phyloP scores from a whole-genome alignment of 2,329 filamentous ascomycete genomes.

The Ceratocystis smalleyi region DNA sequence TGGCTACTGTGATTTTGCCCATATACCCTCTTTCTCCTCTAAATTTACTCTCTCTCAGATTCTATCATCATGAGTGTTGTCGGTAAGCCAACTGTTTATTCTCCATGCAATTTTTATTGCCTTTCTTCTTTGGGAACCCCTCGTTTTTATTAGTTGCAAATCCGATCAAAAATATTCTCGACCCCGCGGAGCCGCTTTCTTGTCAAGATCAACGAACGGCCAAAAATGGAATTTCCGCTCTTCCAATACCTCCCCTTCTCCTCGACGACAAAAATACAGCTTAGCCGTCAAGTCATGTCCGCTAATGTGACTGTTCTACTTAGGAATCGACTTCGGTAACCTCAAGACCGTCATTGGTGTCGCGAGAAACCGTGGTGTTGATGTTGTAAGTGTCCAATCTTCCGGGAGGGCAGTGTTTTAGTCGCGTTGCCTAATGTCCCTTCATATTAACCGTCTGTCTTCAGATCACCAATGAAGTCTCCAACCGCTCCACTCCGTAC shows the following conservation, averaged over 20 bases:
- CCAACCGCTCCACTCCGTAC: slow-evolving; percentile 95
- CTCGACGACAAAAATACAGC: too few relatives aligned
- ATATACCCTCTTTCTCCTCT: neutral
- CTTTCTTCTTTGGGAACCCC: slow-evolving; percentile 2
- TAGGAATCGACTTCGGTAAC: slow-evolving; percentile 85
- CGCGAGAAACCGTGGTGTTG: slow-evolving; percentile 94
- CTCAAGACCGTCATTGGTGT: slow-evolving; percentile 96
- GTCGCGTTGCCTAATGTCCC: neutral
- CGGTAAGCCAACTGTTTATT: slow-evolving; percentile 10
- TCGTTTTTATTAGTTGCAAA: slow-evolving; percentile 4
- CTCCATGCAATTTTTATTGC: neutral
- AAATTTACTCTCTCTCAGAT: slow-evolving; percentile 9
- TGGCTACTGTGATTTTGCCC: neutral
- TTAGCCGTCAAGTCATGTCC: neutral
- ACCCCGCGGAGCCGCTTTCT: slow-evolving; percentile 6
- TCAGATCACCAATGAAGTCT: slow-evolving; percentile 97
- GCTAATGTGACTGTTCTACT: neutral
- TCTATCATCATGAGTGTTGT: slow-evolving; percentile 17
- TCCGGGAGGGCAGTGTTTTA: neutral
- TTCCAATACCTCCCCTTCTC: too few relatives aligned
- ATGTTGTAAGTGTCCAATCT: slow-evolving; percentile 61
- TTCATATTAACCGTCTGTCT: slow-evolving; percentile 13
- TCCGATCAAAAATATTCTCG: slow-evolving; percentile 8
- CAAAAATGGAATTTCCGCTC: neutral
- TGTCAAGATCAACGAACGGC: neutral